These are phyloP conservation scores for Microsporum canis DNA, from an alignment of 2,329 filamentous ascomycete genomes.

Conservation along the genomic window DNA sequence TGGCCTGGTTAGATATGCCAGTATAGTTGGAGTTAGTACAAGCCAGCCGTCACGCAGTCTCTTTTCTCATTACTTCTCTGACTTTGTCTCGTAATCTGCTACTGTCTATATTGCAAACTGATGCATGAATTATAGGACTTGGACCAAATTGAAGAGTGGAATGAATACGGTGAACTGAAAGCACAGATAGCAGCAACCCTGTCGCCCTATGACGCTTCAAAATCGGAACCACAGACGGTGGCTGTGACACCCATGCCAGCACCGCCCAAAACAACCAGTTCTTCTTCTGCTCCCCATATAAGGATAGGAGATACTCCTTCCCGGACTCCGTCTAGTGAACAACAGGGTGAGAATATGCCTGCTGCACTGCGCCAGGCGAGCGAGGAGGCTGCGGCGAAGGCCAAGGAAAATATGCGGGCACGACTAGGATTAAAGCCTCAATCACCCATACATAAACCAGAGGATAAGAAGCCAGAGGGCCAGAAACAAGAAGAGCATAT, in stretches of 20 bases:
- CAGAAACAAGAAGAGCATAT: background rate
- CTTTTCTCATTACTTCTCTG: background rate
- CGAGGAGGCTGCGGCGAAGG: constrained; percentile 28
- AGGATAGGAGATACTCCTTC: constrained; percentile 33
- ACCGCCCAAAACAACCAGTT: constrained; percentile 19
- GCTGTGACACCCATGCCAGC: constrained; percentile 16
- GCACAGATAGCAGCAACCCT: constrained; percentile 51
- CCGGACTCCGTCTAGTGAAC: constrained; percentile 21
- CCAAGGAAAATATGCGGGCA: constrained; percentile 21
- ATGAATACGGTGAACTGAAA: constrained; percentile 92
- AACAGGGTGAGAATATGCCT: constrained; percentile 28
- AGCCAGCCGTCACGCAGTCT: background rate
- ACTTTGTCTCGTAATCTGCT: background rate
- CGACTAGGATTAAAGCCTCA: constrained; percentile 11
- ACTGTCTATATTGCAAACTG: background rate
- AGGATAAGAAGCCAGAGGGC: background rate
- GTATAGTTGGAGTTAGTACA: constrained; percentile 64
- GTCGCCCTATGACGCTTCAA: constrained; percentile 14
- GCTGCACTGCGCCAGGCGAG: constrained; percentile 36
- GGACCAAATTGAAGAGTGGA: constrained; percentile 95
- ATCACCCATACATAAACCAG: constrained; percentile 9
- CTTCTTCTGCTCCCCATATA: constrained; percentile 24
- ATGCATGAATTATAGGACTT: constrained; percentile 53
- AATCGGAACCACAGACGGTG: constrained; percentile 17
- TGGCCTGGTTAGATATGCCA: constrained; percentile 73